These are phyloP conservation scores for Tricholoma hemisulphureum DNA, from an alignment of 768 basidiomycete species.

Conservation along the genomic window DNA sequence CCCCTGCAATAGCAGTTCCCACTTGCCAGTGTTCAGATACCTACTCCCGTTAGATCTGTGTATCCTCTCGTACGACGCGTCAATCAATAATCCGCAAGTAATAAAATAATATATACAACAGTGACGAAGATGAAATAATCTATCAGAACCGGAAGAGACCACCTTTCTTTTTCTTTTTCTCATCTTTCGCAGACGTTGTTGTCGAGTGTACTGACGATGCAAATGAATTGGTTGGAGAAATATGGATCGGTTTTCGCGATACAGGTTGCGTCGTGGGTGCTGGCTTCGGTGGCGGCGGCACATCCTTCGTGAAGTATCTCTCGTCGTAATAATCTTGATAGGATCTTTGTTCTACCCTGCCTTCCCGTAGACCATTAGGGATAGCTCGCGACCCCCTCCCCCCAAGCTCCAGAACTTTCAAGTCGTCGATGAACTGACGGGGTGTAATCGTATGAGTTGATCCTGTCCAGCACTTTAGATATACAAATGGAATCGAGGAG, in stretches of 20 bases:
- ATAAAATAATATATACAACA: conserved; percentile 7
- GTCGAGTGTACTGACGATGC: conserved; percentile 43
- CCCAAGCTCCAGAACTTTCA: conserved; percentile 83
- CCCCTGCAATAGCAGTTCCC: too few species aligned
- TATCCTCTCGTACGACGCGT: too few species aligned
- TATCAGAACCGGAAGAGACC: conserved; percentile 65
- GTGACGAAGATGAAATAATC: not conserved
- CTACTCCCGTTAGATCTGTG: too few species aligned
- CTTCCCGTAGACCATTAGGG: conserved; percentile 66
- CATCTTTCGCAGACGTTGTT: conserved; percentile 39
- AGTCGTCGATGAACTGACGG: conserved; percentile 78
- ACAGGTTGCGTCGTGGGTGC: conserved; percentile 35
- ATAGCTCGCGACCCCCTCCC: conserved; percentile 75
- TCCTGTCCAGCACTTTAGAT: conserved; percentile 45
- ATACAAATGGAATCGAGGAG: not conserved
- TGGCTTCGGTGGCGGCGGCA: conserved; percentile 50
- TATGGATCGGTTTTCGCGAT: conserved; percentile 39
- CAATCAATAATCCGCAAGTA: conserved; percentile 9
- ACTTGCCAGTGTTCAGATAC: too few species aligned
- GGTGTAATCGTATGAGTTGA: conserved; percentile 89
- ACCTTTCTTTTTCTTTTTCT: conserved; percentile 78
- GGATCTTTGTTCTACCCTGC: conserved; percentile 43
- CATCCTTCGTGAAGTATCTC: conserved; percentile 67
- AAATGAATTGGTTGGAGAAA: conserved; percentile 55
- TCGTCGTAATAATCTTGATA: conserved; percentile 81